phyloP scores from a whole-genome alignment of 2,329 filamentous ascomycete species.

The Aspergillus puulaauensis region DNA sequence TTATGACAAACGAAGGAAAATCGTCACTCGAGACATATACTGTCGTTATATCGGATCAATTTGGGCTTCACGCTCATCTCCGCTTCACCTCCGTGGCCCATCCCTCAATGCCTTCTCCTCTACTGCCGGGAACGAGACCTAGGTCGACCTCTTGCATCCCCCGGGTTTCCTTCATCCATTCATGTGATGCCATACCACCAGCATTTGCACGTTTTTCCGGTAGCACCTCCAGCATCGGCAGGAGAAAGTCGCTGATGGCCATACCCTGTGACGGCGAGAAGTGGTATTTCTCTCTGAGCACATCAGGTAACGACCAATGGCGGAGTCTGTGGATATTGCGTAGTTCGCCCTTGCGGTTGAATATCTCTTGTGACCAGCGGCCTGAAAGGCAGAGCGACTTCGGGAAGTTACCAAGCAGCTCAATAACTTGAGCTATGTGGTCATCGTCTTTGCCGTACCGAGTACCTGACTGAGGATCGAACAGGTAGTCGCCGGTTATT shows the following conservation, averaged over 20 bases:
- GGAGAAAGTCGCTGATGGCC: conserved; percentile 76
- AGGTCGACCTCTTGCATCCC: conserved; percentile 83
- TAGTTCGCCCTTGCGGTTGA: conserved; percentile 94
- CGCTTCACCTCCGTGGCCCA: conserved; percentile 89
- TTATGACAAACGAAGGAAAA: conserved; percentile 21
- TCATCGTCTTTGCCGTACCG: conserved; percentile 99
- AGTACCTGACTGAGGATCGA: conserved; percentile 95
- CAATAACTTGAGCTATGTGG: conserved; percentile 98
- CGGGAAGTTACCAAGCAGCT: conserved; percentile 89
- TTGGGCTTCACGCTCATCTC: conserved; percentile 49
- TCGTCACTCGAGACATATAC: conserved; percentile 25
- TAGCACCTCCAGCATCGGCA: conserved; percentile 85
- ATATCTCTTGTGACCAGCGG: conserved; percentile 98
- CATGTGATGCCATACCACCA: conserved; percentile 86
- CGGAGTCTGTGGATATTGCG: conserved; percentile 95
- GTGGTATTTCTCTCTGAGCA: conserved; percentile 94
- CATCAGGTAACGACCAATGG: conserved; percentile 92
- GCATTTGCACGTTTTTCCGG: conserved; percentile 91
- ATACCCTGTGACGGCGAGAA: conserved; percentile 80
- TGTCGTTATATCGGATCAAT: conserved; percentile 13
- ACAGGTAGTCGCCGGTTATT: conserved; percentile 97
- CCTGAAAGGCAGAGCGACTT: conserved; percentile 88
- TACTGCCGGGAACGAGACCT: conserved; percentile 73
- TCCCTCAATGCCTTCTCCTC: conserved; percentile 89
- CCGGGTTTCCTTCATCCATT: conserved; percentile 78